Evolutionary conservation across 495 filamentous ascomycete genomes (phyloP), one percentile per base, ranked within the genome.

Genomic region (Hyaloscypha hepaticicola): DNA sequence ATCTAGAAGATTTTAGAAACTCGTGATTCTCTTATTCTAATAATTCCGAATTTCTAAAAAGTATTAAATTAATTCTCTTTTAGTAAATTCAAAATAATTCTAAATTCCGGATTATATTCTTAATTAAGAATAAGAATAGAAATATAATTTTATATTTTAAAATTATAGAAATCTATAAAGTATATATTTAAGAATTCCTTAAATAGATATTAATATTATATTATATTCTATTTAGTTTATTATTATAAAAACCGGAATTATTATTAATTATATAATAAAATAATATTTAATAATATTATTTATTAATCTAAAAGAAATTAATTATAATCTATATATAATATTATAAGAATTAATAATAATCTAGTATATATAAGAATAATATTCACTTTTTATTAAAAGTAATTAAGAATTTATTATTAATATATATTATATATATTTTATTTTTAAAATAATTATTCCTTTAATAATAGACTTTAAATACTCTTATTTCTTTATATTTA

Each of bases 1-100:
- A 66, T 52, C 26, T 66, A 61, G 64, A 66, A 45, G 51, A 61
- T 56, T 60, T 66, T 61, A 51, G 31, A 61, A 26, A 50, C 64
- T 66, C 28, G 48, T 65, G 56, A 45, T 56, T 65, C 55, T 60
- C 41, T 49, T 41, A 65, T 27, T 38, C 45, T 24, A 60, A 28
- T 41, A 65, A 65, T 48, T 21, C 57, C 25, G n/a, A n/a, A n/a
- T n/a, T n/a, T n/a, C n/a, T n/a, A n/a, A n/a, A n/a, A n/a, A n/a
- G n/a, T n/a, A n/a, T 31, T 34, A 50, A 58, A 22, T 34, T 59
- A n/a, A 22, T 29, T 45, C 31, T 58, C n/a, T 58, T 64, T 24
- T 28, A 51, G 41, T 55, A 31, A 11, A 64, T 64, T 34, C 26
- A 58, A 29, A 28, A 11, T 27, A 58, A 51, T 29, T 22, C 52